A percentile compares a stretch with the other conserved stretches of the same genome.
Evolutionary conservation across 495 filamentous ascomycete genomes (phyloP).

Genomic region (Penicillium silybi): DNA sequence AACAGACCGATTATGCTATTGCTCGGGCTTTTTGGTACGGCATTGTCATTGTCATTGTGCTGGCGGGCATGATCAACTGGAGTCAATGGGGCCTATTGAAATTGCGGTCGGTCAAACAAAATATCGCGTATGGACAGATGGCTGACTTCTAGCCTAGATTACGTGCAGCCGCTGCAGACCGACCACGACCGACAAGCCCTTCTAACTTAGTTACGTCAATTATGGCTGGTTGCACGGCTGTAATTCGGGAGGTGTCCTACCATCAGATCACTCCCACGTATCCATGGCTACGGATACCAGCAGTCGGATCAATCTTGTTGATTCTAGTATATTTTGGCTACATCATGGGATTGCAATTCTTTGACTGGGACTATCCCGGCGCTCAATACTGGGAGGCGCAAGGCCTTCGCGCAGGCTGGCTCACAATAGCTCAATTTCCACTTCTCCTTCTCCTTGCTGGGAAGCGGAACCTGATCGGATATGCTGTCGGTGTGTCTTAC

Average conservation of each 20-base stretch:
- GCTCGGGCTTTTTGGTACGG: conserved; percentile 13
- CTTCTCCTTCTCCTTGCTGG: conserved; percentile 8
- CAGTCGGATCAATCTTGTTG: conserved; percentile 4
- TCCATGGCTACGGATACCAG: conserved; percentile 9
- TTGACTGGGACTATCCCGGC: conserved; percentile 1
- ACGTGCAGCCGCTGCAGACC: conserved; percentile 2
- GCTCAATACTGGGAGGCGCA: conserved; percentile 4
- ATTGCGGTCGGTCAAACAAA: background rate
- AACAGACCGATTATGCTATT: conserved; percentile 1
- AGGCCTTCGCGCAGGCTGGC: conserved; percentile 3
- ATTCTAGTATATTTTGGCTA: conserved; percentile 7
- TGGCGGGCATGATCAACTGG: conserved; percentile 3
- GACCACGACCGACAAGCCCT: background rate
- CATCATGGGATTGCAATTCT: conserved; percentile 9
- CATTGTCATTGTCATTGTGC: conserved; percentile 5
- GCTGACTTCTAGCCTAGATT: background rate
- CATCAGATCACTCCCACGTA: conserved; percentile 5
- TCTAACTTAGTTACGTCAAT: conserved; percentile 1
- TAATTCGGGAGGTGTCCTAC: conserved; percentile 6
- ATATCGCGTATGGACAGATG: background rate
- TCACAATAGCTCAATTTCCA: conserved; percentile 9
- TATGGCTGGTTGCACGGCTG: conserved; percentile 6
- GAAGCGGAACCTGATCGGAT: conserved; percentile 7
- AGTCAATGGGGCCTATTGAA: conserved; percentile 1
- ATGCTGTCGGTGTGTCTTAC: conserved; percentile 2